Evolutionary conservation across 805 yeast genomes (phyloP).

Genomic region (Hanseniaspora meyeri): DNA sequence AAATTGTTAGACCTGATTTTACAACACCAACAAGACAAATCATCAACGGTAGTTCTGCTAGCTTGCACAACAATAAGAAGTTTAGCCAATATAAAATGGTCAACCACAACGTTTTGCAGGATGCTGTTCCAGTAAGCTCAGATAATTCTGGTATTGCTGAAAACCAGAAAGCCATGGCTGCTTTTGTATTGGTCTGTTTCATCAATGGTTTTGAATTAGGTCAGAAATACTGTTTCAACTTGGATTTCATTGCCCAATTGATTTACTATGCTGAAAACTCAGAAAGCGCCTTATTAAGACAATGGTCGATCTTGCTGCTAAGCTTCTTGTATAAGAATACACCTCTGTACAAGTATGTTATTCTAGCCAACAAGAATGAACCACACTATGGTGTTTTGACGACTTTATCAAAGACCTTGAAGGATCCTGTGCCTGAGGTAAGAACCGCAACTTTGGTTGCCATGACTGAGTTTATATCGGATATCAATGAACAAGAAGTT

Average conservation of each 20-base stretch:
- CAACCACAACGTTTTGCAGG: background rate
- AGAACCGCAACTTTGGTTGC: slow-evolving; percentile 72
- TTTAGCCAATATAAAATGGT: slow-evolving; percentile 11
- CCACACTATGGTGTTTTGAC: slow-evolving; percentile 21
- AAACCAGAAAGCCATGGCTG: slow-evolving; percentile 92
- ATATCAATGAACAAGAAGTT: slow-evolving; percentile 29
- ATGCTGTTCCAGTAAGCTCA: slow-evolving; percentile 15
- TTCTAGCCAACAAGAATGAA: slow-evolving; percentile 48
- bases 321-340: slow-evolving; percentile 65
- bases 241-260: slow-evolving; percentile 59
- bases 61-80: slow-evolving; percentile 1
- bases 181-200: slow-evolving; percentile 75
- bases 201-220: slow-evolving; percentile 70
- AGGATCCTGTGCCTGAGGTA: slow-evolving; percentile 92
- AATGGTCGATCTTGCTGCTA: slow-evolving; percentile 77
- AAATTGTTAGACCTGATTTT: slow-evolving; percentile 48
- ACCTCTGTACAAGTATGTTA: slow-evolving; percentile 62
- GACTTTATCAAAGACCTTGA: slow-evolving; percentile 41
- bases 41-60: slow-evolving; percentile 13
- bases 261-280: slow-evolving; percentile 53
- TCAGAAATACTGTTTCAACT: slow-evolving; percentile 63
- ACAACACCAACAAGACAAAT: slow-evolving; percentile 13
- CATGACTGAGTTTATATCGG: slow-evolving; percentile 54
- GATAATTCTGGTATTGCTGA: slow-evolving; percentile 34
- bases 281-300: slow-evolving; percentile 76